Percentiles rank a stretch among this genome's conserved stretches.
Conservation (phyloP, 1,284 basidiomycete genomes). For the Cryptococcus sp. region DNA sequence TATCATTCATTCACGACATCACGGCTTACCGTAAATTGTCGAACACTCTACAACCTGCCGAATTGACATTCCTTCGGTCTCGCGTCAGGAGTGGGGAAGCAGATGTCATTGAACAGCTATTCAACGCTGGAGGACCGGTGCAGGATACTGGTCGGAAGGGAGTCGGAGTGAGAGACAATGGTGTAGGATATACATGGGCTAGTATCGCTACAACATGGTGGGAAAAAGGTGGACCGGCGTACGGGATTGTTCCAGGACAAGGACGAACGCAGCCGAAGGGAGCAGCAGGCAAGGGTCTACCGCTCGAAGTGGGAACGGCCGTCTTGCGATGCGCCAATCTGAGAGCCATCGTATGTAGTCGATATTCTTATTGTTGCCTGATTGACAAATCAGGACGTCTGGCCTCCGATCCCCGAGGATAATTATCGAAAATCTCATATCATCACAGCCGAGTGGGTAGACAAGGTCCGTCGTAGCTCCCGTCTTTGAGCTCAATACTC, state of each 20-base stretch:
- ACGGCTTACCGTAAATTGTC: constrained; percentile 67
- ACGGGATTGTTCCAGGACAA: constrained; percentile 43
- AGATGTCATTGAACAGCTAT: constrained; percentile 62
- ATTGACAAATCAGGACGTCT: constrained; percentile 55
- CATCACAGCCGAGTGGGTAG: constrained; percentile 70
- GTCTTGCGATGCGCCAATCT: constrained; percentile 69
- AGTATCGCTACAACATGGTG: constrained; percentile 71
- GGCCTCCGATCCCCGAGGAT: constrained; percentile 72
- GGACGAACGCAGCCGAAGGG: constrained; percentile 32
- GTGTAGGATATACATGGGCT: constrained; percentile 53
- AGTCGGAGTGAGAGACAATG: constrained; percentile 48
- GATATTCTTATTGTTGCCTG: constrained; percentile 6
- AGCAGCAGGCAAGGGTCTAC: constrained; percentile 49
- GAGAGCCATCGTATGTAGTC: constrained; percentile 53
- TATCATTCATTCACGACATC: constrained; percentile 67
- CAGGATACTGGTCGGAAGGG: constrained; percentile 16
- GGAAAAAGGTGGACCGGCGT: constrained; percentile 58
- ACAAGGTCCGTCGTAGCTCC: constrained; percentile 57
- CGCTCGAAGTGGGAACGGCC: constrained; percentile 76
- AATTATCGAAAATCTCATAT: constrained; percentile 82
- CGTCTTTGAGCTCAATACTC: background rate
- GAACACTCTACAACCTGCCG: constrained; percentile 65
- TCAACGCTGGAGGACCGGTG: constrained; percentile 60
- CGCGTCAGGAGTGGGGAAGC: constrained; percentile 67
- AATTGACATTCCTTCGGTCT: constrained; percentile 63